Percentiles rank a stretch among this genome's conserved stretches.
Evolutionary conservation across 2,329 filamentous ascomycete genomes (phyloP).

Genomic region (Diaporthe australafricana): DNA sequence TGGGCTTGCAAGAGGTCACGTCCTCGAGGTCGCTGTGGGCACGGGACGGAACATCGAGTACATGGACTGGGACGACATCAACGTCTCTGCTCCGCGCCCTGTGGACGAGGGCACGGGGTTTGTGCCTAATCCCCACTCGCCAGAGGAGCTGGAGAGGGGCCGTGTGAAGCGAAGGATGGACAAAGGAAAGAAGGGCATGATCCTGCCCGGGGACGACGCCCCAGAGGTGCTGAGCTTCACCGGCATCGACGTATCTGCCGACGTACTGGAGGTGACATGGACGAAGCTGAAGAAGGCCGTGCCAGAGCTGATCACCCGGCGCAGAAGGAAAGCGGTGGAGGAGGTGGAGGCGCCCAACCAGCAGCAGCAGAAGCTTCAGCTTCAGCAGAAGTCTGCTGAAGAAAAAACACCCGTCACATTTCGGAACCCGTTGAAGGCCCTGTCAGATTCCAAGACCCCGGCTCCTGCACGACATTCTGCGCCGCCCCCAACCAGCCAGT

Average conservation of each 20-base stretch:
- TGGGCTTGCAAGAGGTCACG: conserved; percentile 62
- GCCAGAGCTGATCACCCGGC: conserved; percentile 46
- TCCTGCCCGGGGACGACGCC: conserved; percentile 37
- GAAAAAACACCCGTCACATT: conserved; percentile 7
- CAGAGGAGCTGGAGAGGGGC: conserved; percentile 39
- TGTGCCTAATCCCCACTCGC: conserved; percentile 38
- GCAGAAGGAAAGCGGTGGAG: conserved; percentile 9
- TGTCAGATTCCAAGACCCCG: conserved; percentile 41
- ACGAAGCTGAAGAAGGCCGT: conserved; percentile 59
- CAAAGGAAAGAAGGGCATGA: conserved; percentile 35
- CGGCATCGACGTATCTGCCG: conserved; percentile 69
- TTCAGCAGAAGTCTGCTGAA: conserved; percentile 2
- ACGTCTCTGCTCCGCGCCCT: conserved; percentile 39
- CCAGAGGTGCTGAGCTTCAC: conserved; percentile 66
- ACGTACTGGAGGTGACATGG: conserved; percentile 70
- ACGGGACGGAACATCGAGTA: conserved; percentile 71
- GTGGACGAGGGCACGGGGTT: conserved; percentile 40
- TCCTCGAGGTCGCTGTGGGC: conserved; percentile 72
- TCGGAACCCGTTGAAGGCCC: conserved; percentile 37
- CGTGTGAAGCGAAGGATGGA: conserved; percentile 39
- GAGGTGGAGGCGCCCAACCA: conserved; percentile 34
- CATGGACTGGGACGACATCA: conserved; percentile 66
- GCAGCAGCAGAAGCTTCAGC: conserved; percentile 41
- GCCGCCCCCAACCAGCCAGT: conserved; percentile 19
- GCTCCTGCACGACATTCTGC: conserved; percentile 31